A percentile compares a stretch with the other conserved stretches of the same genome.
Evolutionary conservation across 768 basidiomycete species (phyloP).

Genomic region (Cantharellus cinnabarinus): DNA sequence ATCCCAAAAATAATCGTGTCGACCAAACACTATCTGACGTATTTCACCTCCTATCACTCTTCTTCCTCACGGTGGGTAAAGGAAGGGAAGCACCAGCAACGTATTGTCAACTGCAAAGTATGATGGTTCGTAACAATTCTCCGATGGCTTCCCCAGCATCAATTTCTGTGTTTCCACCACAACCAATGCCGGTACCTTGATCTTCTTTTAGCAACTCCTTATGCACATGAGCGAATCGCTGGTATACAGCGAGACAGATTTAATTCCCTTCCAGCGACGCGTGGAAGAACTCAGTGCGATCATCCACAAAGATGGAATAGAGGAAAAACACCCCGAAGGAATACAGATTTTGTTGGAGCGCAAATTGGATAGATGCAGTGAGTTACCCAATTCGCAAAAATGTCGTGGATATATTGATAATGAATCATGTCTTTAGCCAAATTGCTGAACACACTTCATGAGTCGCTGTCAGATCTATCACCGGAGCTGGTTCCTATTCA

Average conservation of each 20-base stretch:
- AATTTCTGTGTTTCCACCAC: neutral
- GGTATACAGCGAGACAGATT: constrained; percentile 80
- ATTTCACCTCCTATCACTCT: constrained; percentile 82
- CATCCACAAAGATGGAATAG: constrained; percentile 61
- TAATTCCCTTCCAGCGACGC: constrained; percentile 70
- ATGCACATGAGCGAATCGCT: constrained; percentile 92
- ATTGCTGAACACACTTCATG: constrained; percentile 56
- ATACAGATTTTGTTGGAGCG: constrained; percentile 78
- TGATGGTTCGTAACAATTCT: constrained; percentile 49
- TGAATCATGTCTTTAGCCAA: constrained; percentile 29
- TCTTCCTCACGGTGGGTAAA: constrained; percentile 96
- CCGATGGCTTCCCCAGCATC: neutral
- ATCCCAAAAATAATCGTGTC: constrained; percentile 61
- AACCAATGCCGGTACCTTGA: neutral
- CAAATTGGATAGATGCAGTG: constrained; percentile 83
- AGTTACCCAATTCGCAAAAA: constrained; percentile 15
- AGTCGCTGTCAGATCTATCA: constrained; percentile 70
- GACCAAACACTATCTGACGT: constrained; percentile 94
- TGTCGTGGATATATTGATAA: neutral
- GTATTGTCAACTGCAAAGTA: constrained; percentile 88
- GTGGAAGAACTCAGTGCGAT: constrained; percentile 68
- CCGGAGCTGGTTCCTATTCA: constrained; percentile 82
- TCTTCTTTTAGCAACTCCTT: constrained; percentile 55
- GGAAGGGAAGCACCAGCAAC: constrained; percentile 86
- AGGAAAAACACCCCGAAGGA: constrained; percentile 64